Evolutionary conservation across 768 basidiomycete genomes (phyloP).

Genomic region (Mycena crocata): DNA sequence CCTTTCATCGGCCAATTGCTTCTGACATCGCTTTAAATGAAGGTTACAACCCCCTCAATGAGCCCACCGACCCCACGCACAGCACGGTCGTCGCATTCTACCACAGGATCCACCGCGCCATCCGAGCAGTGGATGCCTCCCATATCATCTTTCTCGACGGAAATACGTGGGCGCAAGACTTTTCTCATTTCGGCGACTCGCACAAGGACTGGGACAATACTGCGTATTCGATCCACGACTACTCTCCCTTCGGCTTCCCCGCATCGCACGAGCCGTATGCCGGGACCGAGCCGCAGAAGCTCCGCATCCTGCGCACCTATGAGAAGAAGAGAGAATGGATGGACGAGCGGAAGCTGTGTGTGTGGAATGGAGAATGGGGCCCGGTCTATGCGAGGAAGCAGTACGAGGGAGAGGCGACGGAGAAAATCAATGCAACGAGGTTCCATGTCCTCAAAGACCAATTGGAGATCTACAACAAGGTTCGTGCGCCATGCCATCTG

Average conservation of each 20-base stretch:
- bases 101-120: slow-evolving; percentile 72
- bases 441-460: slow-evolving; percentile 81
- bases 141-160: slow-evolving; percentile 87
- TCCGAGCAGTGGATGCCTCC: slow-evolving; percentile 74
- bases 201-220: slow-evolving; percentile 75
- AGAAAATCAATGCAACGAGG: slow-evolving; percentile 72
- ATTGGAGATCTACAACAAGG: slow-evolving; percentile 75
- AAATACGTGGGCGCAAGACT: slow-evolving; percentile 86
- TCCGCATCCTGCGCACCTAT: slow-evolving; percentile 65
- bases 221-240: slow-evolving; percentile 84
- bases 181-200: slow-evolving; percentile 76
- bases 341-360: slow-evolving; percentile 72
- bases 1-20: neutral
- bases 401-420: slow-evolving; percentile 68
- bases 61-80: slow-evolving; percentile 80
- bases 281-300: slow-evolving; percentile 63
- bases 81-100: slow-evolving; percentile 75
- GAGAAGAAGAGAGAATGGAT: slow-evolving; percentile 84
- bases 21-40: neutral
- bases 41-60: slow-evolving; percentile 87
- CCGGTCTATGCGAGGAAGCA: slow-evolving; percentile 80
- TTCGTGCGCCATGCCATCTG: slow-evolving; percentile 27
- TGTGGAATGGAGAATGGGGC: slow-evolving; percentile 89
- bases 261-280: slow-evolving; percentile 65
- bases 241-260: slow-evolving; percentile 79